Conservation (phyloP, 441 rosid species). For the Erysimum cheiri region DNA sequence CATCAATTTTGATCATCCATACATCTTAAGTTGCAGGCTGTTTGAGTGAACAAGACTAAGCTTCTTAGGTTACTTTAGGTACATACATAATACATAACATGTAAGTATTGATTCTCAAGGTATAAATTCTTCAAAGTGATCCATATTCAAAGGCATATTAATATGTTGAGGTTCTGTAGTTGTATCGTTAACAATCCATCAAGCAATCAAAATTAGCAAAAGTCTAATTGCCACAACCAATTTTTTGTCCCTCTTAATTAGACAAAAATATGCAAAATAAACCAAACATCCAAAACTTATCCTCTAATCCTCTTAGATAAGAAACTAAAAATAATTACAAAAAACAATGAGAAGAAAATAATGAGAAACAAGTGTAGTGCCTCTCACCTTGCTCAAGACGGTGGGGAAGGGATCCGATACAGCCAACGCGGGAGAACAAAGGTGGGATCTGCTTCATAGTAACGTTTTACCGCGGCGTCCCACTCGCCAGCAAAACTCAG, state of each 20-base stretch:
- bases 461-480: background rate
- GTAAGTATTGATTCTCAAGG: conserved; percentile 7
- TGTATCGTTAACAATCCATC: too few species aligned
- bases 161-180: too few species aligned
- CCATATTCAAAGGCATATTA: background rate
- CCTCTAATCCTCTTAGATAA: too few species aligned
- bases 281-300: too few species aligned
- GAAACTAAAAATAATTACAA: too few species aligned
- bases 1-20: conserved; percentile 72
- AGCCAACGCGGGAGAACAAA: background rate
- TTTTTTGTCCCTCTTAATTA: too few species aligned
- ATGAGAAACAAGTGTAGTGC: background rate
- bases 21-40: conserved; percentile 62
- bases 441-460: background rate
- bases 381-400: background rate
- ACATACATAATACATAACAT: conserved; percentile 14
- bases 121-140: conserved; percentile 15
- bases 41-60: conserved; percentile 24
- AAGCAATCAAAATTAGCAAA: too few species aligned
- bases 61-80: conserved; percentile 21
- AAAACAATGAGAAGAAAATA: background rate
- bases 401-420: background rate
- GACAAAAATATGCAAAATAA: too few species aligned
- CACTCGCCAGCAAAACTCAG: background rate
- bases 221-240: too few species aligned